Conservation (phyloP, 1,139 yeast genomes). For the Diutina mesorugosa region DNA sequence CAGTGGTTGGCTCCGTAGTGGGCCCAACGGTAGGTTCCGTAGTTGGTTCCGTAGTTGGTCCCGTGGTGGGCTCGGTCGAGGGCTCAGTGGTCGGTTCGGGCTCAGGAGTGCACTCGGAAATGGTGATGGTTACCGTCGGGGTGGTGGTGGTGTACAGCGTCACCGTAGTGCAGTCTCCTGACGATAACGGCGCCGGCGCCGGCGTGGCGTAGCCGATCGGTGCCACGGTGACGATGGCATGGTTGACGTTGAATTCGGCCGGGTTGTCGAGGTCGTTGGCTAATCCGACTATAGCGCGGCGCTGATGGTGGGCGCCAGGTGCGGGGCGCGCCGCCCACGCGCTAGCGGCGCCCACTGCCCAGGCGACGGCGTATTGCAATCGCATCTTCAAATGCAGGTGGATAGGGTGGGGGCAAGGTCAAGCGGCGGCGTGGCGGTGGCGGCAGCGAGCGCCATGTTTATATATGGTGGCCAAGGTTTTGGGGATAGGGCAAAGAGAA, state of each 20-base stretch:
- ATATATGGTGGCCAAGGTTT: not conserved
- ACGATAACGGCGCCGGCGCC: not conserved
- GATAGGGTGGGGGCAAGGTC: not conserved
- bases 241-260: not conserved
- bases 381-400: not conserved
- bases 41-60: not conserved
- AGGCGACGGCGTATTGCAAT: not conserved
- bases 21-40: too few species aligned
- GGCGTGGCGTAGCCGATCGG: not conserved
- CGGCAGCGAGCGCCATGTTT: not conserved
- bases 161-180: not conserved
- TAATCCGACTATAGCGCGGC: too few species aligned
- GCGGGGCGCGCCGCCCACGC: not conserved
- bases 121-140: not conserved
- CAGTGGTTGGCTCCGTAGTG: too few species aligned
- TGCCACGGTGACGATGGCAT: not conserved
- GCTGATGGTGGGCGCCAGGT: not conserved
- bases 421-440: not conserved
- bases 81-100: not conserved
- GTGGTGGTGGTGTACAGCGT: not conserved
- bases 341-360: not conserved
- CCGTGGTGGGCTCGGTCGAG: not conserved
- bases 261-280: not conserved
- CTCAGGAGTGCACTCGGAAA: not conserved
- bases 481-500: too few species aligned